Evolutionary conservation across 2,329 filamentous ascomycete genomes (phyloP).

Genomic region (Aspergillus persii): DNA sequence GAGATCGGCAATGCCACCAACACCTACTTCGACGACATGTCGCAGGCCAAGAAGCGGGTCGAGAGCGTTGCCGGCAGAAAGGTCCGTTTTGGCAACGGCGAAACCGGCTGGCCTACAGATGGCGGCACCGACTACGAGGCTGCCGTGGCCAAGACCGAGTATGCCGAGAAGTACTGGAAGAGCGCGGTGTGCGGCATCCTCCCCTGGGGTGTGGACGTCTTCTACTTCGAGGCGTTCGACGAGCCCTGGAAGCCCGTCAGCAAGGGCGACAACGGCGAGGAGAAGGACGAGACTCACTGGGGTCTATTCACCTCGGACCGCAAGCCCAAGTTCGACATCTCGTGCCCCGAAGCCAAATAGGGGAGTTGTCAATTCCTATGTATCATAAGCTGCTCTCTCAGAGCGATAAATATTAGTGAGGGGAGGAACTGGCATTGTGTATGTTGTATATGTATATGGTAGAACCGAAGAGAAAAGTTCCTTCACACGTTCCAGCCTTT

Average conservation of each 20-base stretch:
- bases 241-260: slow-evolving; percentile 68
- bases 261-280: slow-evolving; percentile 61
- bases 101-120: slow-evolving; percentile 63
- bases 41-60: slow-evolving; percentile 62
- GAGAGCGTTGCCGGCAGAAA: slow-evolving; percentile 56
- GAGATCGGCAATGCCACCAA: slow-evolving; percentile 56
- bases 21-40: slow-evolving; percentile 67
- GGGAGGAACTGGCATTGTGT: too few species aligned
- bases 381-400: slow-evolving; percentile 7
- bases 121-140: slow-evolving; percentile 61
- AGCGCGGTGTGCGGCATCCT: slow-evolving; percentile 63
- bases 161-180: slow-evolving; percentile 61
- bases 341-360: slow-evolving; percentile 37
- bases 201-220: slow-evolving; percentile 65
- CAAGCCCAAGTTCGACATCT: slow-evolving; percentile 55
- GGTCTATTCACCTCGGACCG: slow-evolving; percentile 63
- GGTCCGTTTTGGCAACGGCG: slow-evolving; percentile 67
- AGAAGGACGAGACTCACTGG: slow-evolving; percentile 66
- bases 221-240: slow-evolving; percentile 73
- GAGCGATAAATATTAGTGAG: background rate
- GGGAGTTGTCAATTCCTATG: slow-evolving; percentile 7
- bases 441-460: too few species aligned
- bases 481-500: too few species aligned
- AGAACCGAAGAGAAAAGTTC: too few species aligned
- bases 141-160: slow-evolving; percentile 59